Base-by-base conservation (phyloP, 805 yeast species). In the Wickerhamiella lipophila region DNA sequence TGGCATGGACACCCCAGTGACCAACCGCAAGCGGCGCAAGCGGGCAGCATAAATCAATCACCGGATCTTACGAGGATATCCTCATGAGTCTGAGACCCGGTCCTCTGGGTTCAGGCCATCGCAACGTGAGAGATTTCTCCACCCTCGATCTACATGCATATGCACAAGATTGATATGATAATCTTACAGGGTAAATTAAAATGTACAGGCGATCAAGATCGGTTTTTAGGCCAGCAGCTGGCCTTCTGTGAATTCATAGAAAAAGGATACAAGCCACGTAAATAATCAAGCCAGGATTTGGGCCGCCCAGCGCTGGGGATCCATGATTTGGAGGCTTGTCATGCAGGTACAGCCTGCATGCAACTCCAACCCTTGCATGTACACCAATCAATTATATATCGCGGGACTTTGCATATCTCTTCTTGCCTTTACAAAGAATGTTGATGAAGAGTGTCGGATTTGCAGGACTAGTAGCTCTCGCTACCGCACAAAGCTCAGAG, bases 401-500 rank as follows among this genome's bases (percentile, higher is more conserved):
- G 32, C n/a, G n/a, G 32, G 32, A 11, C 32, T 13, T 13, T 4
- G 32, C n/a, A 13, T 13, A 29, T 29, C n/a, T 9, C 38, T 7
- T 15, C 38, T 29, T 11, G 13, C 13, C 38, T 15, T n/a, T n/a
- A n/a, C 19, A 6, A 4, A 32, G 8, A 6, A 32, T 32, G 38
- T 32, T 32, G 18, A 16, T 16, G 38, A 32, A 32, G 11, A 32
- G 19, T 32, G 15, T 32, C 11, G 19, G 19, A 9, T 16, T n/a
- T 32, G 6, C n/a, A 4, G 18, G 19, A 12, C 5, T 16, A 5
- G 15, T 25, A 23, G 43, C 43, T 15, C 30, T 40, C 12, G 38
- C 19, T n/a, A 13, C 36, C 4, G 47, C 36, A 6, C 42, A 27
- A 21, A 25, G 32, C 36, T 41, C 49, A n/a, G 49, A 25, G 16